Conservation (phyloP, 768 basidiomycete species). For the Rickenella mellea region DNA sequence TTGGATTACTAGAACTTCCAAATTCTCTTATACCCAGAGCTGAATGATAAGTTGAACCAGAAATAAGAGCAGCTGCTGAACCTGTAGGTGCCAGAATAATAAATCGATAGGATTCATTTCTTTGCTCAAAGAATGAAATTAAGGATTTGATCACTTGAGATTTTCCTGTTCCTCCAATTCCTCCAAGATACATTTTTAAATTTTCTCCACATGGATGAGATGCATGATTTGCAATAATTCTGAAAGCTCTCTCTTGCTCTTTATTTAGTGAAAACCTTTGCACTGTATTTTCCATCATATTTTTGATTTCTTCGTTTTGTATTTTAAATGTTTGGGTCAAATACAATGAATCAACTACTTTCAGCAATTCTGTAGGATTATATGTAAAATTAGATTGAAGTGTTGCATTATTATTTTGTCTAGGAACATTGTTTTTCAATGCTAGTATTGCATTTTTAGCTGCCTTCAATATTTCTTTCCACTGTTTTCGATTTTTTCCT, state of each 20-base stretch:
- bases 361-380: too few relatives aligned
- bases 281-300: neutral
- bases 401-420: too few relatives aligned
- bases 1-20: too few relatives aligned
- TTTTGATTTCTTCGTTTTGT: neutral
- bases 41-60: slow-evolving; percentile 15
- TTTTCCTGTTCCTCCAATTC: slow-evolving; percentile 16
- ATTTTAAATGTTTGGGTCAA: too few relatives aligned
- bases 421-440: too few relatives aligned
- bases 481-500: neutral
- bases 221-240: slow-evolving; percentile 11
- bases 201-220: neutral
- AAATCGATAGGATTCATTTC: slow-evolving; percentile 5
- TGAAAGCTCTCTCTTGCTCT: slow-evolving; percentile 12
- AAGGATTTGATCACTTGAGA: slow-evolving; percentile 12
- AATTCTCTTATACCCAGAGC: slow-evolving; percentile 4
- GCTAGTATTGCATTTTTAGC: too few relatives aligned
- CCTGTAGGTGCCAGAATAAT: slow-evolving; percentile 15
- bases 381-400: too few relatives aligned
- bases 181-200: slow-evolving; percentile 14
- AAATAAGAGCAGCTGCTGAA: slow-evolving; percentile 8
- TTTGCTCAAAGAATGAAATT: slow-evolving; percentile 5
- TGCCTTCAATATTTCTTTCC: neutral
- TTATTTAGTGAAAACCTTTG: slow-evolving; percentile 6
- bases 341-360: too few relatives aligned